A percentile compares a stretch with the other conserved stretches of the same genome.
Evolutionary conservation across 257 asterid species (phyloP).

Genomic region (Pogostemon cablin): DNA sequence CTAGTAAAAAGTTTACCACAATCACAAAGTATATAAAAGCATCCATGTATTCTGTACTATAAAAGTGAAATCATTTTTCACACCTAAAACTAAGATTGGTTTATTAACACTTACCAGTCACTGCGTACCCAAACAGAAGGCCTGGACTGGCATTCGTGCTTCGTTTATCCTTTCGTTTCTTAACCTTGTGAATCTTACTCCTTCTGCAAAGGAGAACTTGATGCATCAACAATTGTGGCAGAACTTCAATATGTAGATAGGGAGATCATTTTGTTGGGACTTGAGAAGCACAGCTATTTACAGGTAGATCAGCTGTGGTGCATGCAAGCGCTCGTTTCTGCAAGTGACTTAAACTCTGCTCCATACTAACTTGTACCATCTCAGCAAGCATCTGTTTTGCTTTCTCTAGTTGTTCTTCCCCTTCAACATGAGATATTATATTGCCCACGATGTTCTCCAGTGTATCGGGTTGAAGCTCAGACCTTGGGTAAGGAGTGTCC

Average conservation of each 20-base stretch:
- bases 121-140: slow-evolving; percentile 49
- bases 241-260: neutral
- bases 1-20: slow-evolving; percentile 7
- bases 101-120: slow-evolving; percentile 72
- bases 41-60: slow-evolving; percentile 23
- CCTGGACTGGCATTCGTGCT: slow-evolving; percentile 74
- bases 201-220: neutral
- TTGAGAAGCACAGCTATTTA: slow-evolving; percentile 52
- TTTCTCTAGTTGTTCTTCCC: slow-evolving; percentile 75
- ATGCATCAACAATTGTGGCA: neutral
- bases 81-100: slow-evolving; percentile 30
- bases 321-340: slow-evolving; percentile 78
- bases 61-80: slow-evolving; percentile 25
- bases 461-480: slow-evolving; percentile 73
- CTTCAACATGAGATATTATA: slow-evolving; percentile 76
- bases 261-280: slow-evolving; percentile 51
- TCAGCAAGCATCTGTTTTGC: slow-evolving; percentile 92
- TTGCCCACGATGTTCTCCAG: slow-evolving; percentile 74
- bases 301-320: slow-evolving; percentile 62
- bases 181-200: neutral
- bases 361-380: slow-evolving; percentile 99
- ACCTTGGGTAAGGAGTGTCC: slow-evolving; percentile 79
- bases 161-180: neutral
- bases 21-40: slow-evolving; percentile 11
- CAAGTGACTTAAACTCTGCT: slow-evolving; percentile 83